These are phyloP conservation scores for Monilinia vaccinii-corymbosi DNA, from an alignment of 2,329 filamentous ascomycete genomes.

Conservation along the genomic window DNA sequence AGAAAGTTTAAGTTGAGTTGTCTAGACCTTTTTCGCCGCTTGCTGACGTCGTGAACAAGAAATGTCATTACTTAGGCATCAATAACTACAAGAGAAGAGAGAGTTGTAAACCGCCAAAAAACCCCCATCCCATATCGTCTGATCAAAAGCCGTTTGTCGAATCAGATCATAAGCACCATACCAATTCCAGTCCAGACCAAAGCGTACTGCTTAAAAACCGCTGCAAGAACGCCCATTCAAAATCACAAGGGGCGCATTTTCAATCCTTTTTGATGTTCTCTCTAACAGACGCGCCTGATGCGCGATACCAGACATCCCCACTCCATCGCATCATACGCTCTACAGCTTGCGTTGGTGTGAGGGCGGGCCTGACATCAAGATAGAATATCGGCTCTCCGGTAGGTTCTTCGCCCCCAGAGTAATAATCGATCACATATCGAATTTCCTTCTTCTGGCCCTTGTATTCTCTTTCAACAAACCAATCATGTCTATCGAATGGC, in stretches of 20 bases:
- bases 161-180: background rate
- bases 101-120: background rate
- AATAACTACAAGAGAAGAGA: slow-evolving; percentile 17
- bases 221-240: slow-evolving; percentile 1
- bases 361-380: slow-evolving; percentile 83
- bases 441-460: slow-evolving; percentile 63
- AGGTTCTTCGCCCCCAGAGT: slow-evolving; percentile 63
- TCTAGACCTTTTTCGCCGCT: slow-evolving; percentile 37
- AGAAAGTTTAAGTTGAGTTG: background rate
- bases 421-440: slow-evolving; percentile 96
- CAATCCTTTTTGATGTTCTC: slow-evolving; percentile 18
- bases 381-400: slow-evolving; percentile 92
- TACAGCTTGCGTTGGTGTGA: slow-evolving; percentile 69
- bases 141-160: background rate
- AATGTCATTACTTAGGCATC: slow-evolving; percentile 4
- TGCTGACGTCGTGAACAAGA: slow-evolving; percentile 37
- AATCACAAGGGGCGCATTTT: slow-evolving; percentile 4
- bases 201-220: background rate
- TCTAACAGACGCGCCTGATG: slow-evolving; percentile 25
- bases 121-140: background rate
- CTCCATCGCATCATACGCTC: slow-evolving; percentile 85
- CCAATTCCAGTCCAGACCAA: background rate
- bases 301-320: slow-evolving; percentile 77
- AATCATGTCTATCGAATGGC: slow-evolving; percentile 95
- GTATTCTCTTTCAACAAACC: slow-evolving; percentile 73